Conservation (phyloP, 495 filamentous ascomycete species). For the Bacidia rubella region DNA sequence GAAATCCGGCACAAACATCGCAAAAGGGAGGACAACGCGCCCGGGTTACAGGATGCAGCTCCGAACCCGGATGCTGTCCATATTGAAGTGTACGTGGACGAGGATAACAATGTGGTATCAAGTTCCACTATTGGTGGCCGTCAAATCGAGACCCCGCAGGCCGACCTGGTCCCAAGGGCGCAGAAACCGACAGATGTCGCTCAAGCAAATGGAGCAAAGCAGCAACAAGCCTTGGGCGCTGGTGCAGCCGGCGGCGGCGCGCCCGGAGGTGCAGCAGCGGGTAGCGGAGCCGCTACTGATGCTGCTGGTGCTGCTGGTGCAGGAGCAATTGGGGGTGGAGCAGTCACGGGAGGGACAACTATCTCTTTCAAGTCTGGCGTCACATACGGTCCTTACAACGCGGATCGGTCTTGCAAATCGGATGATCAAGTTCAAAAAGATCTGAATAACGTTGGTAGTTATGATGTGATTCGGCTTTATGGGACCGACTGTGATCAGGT, state of each 20-base stretch:
- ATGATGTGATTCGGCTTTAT: slow-evolving; percentile 60
- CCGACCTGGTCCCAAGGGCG: neutral
- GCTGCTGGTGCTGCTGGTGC: neutral
- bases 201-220: neutral
- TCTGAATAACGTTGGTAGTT: slow-evolving; percentile 38
- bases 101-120: slow-evolving; percentile 40
- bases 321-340: slow-evolving; percentile 2
- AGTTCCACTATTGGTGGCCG: slow-evolving; percentile 20
- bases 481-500: slow-evolving; percentile 69
- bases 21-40: slow-evolving; percentile 10
- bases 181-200: neutral
- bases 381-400: slow-evolving; percentile 63
- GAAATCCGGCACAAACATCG: neutral
- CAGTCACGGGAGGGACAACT: neutral
- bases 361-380: slow-evolving; percentile 38
- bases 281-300: neutral
- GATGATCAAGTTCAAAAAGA: slow-evolving; percentile 47
- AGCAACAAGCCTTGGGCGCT: neutral
- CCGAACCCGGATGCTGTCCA: slow-evolving; percentile 29
- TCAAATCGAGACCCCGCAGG: slow-evolving; percentile 8
- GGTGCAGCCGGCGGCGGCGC: no score
- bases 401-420: slow-evolving; percentile 52
- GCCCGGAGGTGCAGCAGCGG: neutral
- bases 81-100: slow-evolving; percentile 53
- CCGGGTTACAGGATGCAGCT: slow-evolving; percentile 21